These are phyloP conservation scores for Fraxinus velutina DNA, from an alignment of 305 asterid genomes.

Conservation along the genomic window DNA sequence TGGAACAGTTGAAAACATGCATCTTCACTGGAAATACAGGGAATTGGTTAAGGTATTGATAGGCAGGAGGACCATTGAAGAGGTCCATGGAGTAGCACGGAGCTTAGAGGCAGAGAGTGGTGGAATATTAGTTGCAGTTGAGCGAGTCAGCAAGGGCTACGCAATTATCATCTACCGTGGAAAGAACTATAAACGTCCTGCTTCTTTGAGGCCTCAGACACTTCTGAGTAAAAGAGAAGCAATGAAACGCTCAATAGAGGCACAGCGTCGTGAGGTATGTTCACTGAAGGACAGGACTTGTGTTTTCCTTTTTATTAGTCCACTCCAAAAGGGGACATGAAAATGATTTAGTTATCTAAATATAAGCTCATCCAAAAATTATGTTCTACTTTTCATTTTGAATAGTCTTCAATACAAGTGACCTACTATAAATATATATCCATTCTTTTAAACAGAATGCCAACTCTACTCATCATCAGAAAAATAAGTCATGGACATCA, in stretches of 20 bases:
- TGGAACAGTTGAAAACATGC: constrained; percentile 98
- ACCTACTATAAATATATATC: neutral
- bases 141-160: constrained; percentile 74
- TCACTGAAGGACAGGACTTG: constrained; percentile 5
- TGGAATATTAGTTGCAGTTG: constrained; percentile 92
- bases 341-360: neutral
- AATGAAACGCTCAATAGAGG: constrained; percentile 81
- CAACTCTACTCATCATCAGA: neutral
- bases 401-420: neutral
- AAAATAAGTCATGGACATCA: neutral
- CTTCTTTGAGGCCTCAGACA: constrained; percentile 80
- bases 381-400: neutral
- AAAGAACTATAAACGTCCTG: constrained; percentile 83
- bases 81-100: constrained; percentile 65
- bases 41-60: constrained; percentile 85
- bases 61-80: constrained; percentile 62
- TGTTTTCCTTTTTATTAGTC: constrained; percentile 2
- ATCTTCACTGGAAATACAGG: constrained; percentile 97
- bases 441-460: neutral
- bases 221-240: constrained; percentile 92
- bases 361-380: neutral
- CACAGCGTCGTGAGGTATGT: constrained; percentile 79
- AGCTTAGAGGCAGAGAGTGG: constrained; percentile 92
- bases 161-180: constrained; percentile 91
- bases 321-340: neutral